Percentiles rank a stretch among this genome's conserved stretches.
phyloP scores from a whole-genome alignment of 2,329 filamentous ascomycete genomes.

The Parasarocladium wereldwijsianum region DNA sequence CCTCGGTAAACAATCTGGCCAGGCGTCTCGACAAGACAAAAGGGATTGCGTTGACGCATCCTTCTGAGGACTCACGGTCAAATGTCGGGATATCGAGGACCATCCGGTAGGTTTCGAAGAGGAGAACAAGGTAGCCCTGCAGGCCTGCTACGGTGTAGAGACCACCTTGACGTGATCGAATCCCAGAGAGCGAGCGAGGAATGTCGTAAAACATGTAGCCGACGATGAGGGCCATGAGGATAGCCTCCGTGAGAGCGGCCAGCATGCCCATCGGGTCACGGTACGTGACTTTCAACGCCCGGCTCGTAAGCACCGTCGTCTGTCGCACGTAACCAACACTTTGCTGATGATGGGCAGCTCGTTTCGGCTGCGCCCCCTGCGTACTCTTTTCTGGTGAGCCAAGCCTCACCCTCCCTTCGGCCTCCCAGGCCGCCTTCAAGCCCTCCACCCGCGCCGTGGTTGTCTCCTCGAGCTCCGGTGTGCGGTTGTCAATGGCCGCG shows the following conservation, averaged over 20 bases:
- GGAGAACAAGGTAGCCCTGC: slow-evolving; percentile 61
- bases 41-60: slow-evolving; percentile 53
- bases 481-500: slow-evolving; percentile 59
- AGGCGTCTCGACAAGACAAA: slow-evolving; percentile 58
- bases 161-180: slow-evolving; percentile 58
- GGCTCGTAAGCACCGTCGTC: slow-evolving; percentile 47
- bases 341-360: slow-evolving; percentile 14
- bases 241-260: slow-evolving; percentile 53
- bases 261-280: slow-evolving; percentile 66
- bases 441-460: slow-evolving; percentile 44
- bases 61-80: slow-evolving; percentile 60
- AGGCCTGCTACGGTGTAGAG: slow-evolving; percentile 58
- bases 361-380: slow-evolving; percentile 6
- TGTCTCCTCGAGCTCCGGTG: slow-evolving; percentile 45
- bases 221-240: slow-evolving; percentile 55
- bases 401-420: slow-evolving; percentile 18
- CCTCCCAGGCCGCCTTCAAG: slow-evolving; percentile 45
- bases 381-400: slow-evolving; percentile 8
- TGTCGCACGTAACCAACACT: slow-evolving; percentile 48
- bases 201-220: slow-evolving; percentile 61
- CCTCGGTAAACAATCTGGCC: slow-evolving; percentile 55
- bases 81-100: slow-evolving; percentile 63
- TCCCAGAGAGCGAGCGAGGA: slow-evolving; percentile 51
- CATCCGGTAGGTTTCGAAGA: slow-evolving; percentile 64
- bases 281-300: slow-evolving; percentile 57